A percentile compares a stretch with the other conserved stretches of the same genome.
These are phyloP conservation scores for Ceratobasidium sp. DNA, from an alignment of 1,284 basidiomycete genomes.

Conservation along the genomic window DNA sequence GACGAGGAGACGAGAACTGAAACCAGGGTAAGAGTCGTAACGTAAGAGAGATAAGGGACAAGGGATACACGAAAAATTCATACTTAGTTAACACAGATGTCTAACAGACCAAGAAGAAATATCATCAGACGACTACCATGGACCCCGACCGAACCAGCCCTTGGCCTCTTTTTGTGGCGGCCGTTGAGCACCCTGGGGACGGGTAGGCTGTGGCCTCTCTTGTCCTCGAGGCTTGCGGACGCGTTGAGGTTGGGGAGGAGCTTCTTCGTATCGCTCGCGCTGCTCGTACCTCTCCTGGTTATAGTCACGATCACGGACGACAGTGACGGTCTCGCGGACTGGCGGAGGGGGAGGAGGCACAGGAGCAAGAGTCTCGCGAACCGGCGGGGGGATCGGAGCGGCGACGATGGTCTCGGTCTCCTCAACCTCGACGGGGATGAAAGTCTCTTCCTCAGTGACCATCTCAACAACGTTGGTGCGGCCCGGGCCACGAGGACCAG, in stretches of 20 bases:
- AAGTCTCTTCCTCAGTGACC: conserved; percentile 62
- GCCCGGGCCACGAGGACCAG: conserved; percentile 66
- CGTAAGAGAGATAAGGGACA: background rate
- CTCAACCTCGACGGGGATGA: conserved; percentile 48
- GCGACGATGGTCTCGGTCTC: conserved; percentile 44
- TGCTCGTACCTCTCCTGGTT: conserved; percentile 21
- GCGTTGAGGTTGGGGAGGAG: conserved; percentile 20
- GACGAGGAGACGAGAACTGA: conserved; percentile 30
- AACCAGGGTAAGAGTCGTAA: conserved; percentile 40
- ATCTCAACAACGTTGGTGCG: conserved; percentile 71
- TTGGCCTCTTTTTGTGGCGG: conserved; percentile 42
- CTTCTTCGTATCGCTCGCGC: background rate
- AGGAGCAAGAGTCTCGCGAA: conserved; percentile 27
- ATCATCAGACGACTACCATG: conserved; percentile 34
- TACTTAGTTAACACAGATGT: conserved; percentile 42
- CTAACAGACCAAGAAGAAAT: conserved; percentile 40
- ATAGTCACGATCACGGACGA: conserved; percentile 41
- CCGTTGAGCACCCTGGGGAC: conserved; percentile 27
- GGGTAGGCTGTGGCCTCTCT: conserved; percentile 34
- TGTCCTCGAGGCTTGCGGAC: conserved; percentile 40
- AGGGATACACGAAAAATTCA: conserved; percentile 45
- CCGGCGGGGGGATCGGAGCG: conserved; percentile 8
- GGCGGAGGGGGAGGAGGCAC: conserved; percentile 36
- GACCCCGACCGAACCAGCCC: conserved; percentile 44
- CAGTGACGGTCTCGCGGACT: conserved; percentile 39